Evolutionary conservation across 225 moss, liverwort and hornwort genomes (phyloP), one percentile per base, ranked within the genome.

Genomic region (Marchantia polymorpha): DNA sequence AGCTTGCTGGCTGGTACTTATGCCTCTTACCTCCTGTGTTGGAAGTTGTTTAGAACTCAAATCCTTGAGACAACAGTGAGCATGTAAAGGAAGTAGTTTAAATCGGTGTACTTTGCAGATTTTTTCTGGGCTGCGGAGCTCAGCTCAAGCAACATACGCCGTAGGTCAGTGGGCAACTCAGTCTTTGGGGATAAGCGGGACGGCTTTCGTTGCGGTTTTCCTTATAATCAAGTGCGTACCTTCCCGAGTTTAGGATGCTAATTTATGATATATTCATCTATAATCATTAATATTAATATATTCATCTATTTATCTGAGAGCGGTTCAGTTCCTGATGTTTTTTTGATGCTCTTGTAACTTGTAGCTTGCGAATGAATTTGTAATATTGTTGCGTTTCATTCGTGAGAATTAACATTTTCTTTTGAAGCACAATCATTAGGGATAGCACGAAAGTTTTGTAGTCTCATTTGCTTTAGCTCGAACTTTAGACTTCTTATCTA

Each of bases 201-300:
- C 82, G 11, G 76, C 82, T 9, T 91, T 78, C 77, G 60, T 91
- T 76, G 83, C 84, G 58, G 92, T 87, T 74, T 87, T 91, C 58
- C 50, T 91, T 30, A 46, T 89, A 52, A 75, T 92, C 79, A 96
- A 94, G 96, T 94, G 89, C 73, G 86, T 53, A 10, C 20, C 12
- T n/a, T 3, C 49, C 0, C 39, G 39, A 39, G 39, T 39, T 2
- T 39, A 39, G 39, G 39, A 2, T 39, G 39, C 39, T 39, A 2
- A 39, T 39, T 39, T 39, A 39, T 39, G 39, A n/a, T n/a, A n/a
- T n/a, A n/a, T n/a, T n/a, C n/a, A n/a, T n/a, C n/a, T n/a, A n/a
- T n/a, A n/a, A n/a, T n/a, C n/a, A n/a, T n/a, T n/a, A n/a, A n/a
- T n/a, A n/a, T n/a, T n/a, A n/a, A n/a, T n/a, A n/a, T n/a, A 61